These are phyloP conservation scores for Platanthera zijinensis DNA, from an alignment of 106 monocot genomes.

Conservation along the genomic window DNA sequence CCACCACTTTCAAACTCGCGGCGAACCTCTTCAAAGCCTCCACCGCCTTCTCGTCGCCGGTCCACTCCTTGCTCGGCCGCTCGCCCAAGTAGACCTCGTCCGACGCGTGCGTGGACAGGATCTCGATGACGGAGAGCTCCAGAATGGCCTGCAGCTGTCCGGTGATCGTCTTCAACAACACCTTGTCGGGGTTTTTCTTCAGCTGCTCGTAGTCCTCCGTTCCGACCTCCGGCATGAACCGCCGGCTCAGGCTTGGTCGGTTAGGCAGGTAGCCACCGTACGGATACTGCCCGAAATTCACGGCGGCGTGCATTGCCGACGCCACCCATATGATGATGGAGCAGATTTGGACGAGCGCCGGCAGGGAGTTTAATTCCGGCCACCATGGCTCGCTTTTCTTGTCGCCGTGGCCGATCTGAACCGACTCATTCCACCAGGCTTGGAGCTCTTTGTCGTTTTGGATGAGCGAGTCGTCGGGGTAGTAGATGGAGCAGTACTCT, in stretches of 20 bases:
- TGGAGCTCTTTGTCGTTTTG: conserved; percentile 30
- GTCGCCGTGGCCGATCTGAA: conserved; percentile 24
- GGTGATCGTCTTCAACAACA: conserved; percentile 25
- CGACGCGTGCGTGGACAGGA: conserved; percentile 28
- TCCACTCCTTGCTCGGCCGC: conserved; percentile 22
- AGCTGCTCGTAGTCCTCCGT: conserved; percentile 13
- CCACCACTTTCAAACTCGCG: not conserved
- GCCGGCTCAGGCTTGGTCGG: conserved; percentile 18
- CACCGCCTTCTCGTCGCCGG: conserved; percentile 13
- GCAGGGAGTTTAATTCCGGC: conserved; percentile 12
- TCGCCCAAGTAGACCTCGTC: conserved; percentile 33
- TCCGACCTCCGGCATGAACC: conserved; percentile 13
- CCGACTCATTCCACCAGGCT: conserved; percentile 28
- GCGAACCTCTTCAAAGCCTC: conserved; percentile 5
- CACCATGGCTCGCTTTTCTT: conserved; percentile 31
- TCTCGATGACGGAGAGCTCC: conserved; percentile 22
- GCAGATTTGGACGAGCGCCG: conserved; percentile 9
- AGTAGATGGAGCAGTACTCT: conserved; percentile 31
- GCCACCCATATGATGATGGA: conserved; percentile 37
- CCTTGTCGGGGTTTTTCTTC: conserved; percentile 10
- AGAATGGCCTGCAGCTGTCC: conserved; percentile 20
- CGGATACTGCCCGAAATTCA: conserved; percentile 29
- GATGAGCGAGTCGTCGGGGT: conserved; percentile 4
- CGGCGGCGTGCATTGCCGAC: conserved; percentile 22
- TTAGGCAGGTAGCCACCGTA: conserved; percentile 31